Conservation (phyloP, 2,329 filamentous ascomycete species). For the Cryphonectria radicalis region DNA sequence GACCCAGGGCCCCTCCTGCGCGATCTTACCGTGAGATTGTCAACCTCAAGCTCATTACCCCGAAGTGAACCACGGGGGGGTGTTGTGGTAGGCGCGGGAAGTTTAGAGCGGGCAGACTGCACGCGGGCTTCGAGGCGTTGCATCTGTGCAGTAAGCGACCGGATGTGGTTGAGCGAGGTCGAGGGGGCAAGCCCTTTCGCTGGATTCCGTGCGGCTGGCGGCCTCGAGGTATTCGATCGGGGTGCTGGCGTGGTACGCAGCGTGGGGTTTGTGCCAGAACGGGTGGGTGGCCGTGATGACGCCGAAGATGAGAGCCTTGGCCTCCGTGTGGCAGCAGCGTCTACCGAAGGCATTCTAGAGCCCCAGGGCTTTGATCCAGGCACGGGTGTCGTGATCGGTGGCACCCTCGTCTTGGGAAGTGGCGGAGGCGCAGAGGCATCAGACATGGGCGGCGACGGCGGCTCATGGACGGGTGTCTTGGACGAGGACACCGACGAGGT, state of each 20-base stretch:
- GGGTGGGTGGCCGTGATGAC: constrained; percentile 42
- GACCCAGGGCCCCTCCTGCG: constrained; percentile 70
- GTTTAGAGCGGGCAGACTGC: constrained; percentile 86
- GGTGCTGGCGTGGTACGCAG: constrained; percentile 42
- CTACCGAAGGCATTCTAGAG: constrained; percentile 59
- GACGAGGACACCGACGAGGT: constrained; percentile 35
- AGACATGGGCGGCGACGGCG: constrained; percentile 92
- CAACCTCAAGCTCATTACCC: constrained; percentile 44
- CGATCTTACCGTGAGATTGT: constrained; percentile 65
- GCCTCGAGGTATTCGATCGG: constrained; percentile 52
- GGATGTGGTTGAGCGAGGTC: constrained; percentile 87
- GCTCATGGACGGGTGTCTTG: constrained; percentile 74
- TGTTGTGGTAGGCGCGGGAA: constrained; percentile 78
- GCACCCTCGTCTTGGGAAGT: constrained; percentile 44
- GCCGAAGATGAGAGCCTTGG: constrained; percentile 44
- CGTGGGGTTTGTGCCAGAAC: constrained; percentile 53
- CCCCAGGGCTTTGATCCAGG: constrained; percentile 45
- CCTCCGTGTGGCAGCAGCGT: constrained; percentile 59
- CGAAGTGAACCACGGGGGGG: constrained; percentile 83
- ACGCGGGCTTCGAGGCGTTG: constrained; percentile 93
- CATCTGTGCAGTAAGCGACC: constrained; percentile 94
- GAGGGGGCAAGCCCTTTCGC: constrained; percentile 59
- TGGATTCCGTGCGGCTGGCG: constrained; percentile 49
- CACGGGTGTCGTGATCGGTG: constrained; percentile 49
- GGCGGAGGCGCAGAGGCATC: constrained; percentile 72